These are phyloP conservation scores for Candida smagusa DNA, from an alignment of 1,139 yeast species.

Conservation along the genomic window DNA sequence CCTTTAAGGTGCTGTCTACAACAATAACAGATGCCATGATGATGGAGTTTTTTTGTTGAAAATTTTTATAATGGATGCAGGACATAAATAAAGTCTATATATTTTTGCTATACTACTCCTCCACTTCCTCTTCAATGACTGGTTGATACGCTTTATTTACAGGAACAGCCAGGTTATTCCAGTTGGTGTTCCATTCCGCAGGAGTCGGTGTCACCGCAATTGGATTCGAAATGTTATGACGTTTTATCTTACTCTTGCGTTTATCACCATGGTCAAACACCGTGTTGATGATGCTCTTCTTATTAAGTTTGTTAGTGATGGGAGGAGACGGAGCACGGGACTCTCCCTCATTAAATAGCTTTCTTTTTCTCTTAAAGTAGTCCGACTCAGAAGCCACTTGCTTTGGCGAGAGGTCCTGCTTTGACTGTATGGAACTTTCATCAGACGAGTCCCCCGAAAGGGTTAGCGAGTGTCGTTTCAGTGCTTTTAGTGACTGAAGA, in stretches of 20 bases:
- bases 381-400: conserved; percentile 19
- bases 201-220: conserved; percentile 8
- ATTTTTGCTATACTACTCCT: conserved; percentile 6
- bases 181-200: conserved; percentile 6
- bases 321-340: conserved; percentile 38
- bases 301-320: conserved; percentile 23
- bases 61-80: conserved; percentile 4
- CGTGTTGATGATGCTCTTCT: conserved; percentile 10
- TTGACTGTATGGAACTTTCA: conserved; percentile 23
- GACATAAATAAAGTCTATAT: conserved; percentile 1
- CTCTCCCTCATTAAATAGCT: conserved; percentile 7
- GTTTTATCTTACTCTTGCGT: conserved; percentile 7
- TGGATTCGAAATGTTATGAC: conserved; percentile 9
- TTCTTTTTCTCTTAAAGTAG: conserved; percentile 16
- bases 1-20: conserved; percentile 43
- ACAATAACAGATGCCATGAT: conserved; percentile 45
- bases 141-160: conserved; percentile 16
- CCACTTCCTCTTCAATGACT: conserved; percentile 26
- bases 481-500: conserved; percentile 29
- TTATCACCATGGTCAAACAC: conserved; percentile 9
- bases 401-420: conserved; percentile 5
- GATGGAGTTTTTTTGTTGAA: too few relatives aligned
- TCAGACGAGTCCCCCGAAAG: conserved; percentile 41
- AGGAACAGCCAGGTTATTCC: conserved; percentile 3
- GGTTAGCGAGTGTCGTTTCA: conserved; percentile 28